phyloP scores from a whole-genome alignment of 2,329 filamentous ascomycete genomes.

The Xylariaceae sp. region DNA sequence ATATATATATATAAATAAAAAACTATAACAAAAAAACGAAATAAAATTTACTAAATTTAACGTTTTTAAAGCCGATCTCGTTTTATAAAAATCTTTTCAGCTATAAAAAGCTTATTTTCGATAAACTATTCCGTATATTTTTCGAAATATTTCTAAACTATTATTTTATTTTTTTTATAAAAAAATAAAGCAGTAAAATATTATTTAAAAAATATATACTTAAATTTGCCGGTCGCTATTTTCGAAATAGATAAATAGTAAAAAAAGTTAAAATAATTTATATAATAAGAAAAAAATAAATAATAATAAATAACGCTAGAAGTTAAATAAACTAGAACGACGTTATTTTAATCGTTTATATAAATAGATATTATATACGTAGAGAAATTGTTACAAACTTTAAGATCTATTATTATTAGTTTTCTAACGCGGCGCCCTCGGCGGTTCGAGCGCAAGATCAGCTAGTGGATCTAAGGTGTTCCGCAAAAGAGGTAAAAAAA shows the following conservation, averaged over 20 bases:
- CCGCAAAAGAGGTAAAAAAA: neutral
- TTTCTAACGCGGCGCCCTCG: neutral
- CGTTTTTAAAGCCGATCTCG: neutral
- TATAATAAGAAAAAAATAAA: neutral
- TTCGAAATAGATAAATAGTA: neutral
- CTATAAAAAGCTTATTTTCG: neutral
- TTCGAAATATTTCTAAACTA: neutral
- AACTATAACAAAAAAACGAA: neutral
- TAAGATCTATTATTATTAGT: too few relatives aligned
- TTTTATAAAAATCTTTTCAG: neutral
- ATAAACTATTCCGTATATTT: neutral
- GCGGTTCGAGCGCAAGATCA: neutral
- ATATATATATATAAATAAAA: neutral
- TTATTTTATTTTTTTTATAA: neutral
- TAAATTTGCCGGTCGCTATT: neutral
- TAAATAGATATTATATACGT: too few relatives aligned
- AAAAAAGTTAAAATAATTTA: neutral
- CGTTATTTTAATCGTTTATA: neutral
- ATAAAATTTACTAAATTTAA: neutral
- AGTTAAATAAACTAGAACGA: neutral
- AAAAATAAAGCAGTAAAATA: neutral
- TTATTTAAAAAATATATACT: neutral
- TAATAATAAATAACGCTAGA: neutral
- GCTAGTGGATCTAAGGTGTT: neutral
- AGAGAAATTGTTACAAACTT: neutral